These are phyloP conservation scores for Sindora glabra DNA, from an alignment of 306 rosid genomes.

Conservation along the genomic window DNA sequence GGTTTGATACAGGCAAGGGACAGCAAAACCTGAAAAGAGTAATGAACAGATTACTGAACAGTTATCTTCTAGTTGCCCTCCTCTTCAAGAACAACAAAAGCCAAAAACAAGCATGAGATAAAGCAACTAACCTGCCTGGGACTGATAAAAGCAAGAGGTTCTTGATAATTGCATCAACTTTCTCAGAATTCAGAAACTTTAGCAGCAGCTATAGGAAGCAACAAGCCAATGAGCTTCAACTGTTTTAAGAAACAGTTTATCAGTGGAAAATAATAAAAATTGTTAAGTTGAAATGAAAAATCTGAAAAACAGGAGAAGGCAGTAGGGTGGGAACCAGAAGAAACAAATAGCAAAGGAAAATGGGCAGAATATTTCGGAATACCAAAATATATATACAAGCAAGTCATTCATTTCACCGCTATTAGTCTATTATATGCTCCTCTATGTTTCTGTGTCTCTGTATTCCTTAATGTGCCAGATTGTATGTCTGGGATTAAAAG, in stretches of 20 bases:
- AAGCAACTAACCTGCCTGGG: constrained; percentile 76
- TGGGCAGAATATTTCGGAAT: not conserved
- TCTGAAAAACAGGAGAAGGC: too few species aligned
- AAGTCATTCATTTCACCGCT: not conserved
- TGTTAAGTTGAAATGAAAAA: not conserved
- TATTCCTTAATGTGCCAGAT: not conserved
- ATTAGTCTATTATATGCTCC: not conserved
- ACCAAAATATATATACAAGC: not conserved
- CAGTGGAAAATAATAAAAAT: constrained; percentile 16
- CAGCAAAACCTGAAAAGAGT: constrained; percentile 57
- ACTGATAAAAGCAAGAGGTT: constrained; percentile 46
- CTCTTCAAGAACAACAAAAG: not conserved
- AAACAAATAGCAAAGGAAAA: not conserved
- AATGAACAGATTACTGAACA: constrained; percentile 8
- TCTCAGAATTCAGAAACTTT: constrained; percentile 75
- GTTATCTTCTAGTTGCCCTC: not conserved
- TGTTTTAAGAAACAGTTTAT: constrained; percentile 36
- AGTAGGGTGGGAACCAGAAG: too few species aligned
- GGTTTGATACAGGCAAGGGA: constrained; percentile 70
- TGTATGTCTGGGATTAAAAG: constrained; percentile 3
- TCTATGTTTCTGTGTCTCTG: not conserved
- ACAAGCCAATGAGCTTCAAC: constrained; percentile 73
- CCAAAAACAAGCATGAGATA: not conserved
- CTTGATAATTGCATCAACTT: constrained; percentile 54
- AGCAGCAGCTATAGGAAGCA: constrained; percentile 68